Percentiles rank a stretch among this genome's conserved stretches.
These are phyloP conservation scores for Parastagonospora nodorum DNA, from an alignment of 2,329 filamentous ascomycete genomes.

Conservation along the genomic window DNA sequence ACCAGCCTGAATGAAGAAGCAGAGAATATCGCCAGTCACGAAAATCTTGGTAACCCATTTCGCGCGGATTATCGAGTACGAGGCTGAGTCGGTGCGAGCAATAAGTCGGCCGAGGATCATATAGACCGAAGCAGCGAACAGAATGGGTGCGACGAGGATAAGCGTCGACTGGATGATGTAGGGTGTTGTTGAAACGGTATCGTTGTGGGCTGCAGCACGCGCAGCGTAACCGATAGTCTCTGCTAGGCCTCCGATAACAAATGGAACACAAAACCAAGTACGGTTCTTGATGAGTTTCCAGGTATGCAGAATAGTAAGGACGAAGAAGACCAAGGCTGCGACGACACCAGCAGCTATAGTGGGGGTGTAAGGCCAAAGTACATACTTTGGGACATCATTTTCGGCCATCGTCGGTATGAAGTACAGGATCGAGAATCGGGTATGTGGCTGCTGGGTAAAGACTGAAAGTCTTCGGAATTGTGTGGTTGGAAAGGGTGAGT, in stretches of 20 bases:
- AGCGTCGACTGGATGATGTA: conserved; percentile 50
- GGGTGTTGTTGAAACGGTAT: conserved; percentile 32
- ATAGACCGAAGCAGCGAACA: conserved; percentile 56
- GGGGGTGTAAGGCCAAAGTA: conserved; percentile 51
- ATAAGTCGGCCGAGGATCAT: conserved; percentile 54
- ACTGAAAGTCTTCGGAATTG: background rate
- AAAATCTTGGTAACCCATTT: conserved; percentile 61
- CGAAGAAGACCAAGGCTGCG: conserved; percentile 55
- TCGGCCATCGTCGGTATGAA: conserved; percentile 21
- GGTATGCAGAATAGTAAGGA: conserved; percentile 50
- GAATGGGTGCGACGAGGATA: conserved; percentile 51
- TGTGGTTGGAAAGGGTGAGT: too few species aligned
- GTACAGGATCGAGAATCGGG: background rate
- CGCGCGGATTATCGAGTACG: conserved; percentile 50
- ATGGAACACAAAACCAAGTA: conserved; percentile 58
- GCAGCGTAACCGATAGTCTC: conserved; percentile 50
- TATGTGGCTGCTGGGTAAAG: background rate
- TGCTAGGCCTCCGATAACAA: conserved; percentile 54
- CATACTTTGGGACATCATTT: conserved; percentile 21
- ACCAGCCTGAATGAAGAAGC: conserved; percentile 57
- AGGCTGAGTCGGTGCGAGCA: conserved; percentile 48
- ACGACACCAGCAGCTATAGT: conserved; percentile 54
- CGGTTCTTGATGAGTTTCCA: conserved; percentile 51
- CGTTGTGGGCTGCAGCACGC: conserved; percentile 36
- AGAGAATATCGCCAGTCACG: conserved; percentile 60